Evolutionary conservation across 2,329 filamentous ascomycete species (phyloP).

Genomic region (Arthrobotrys iridis): DNA sequence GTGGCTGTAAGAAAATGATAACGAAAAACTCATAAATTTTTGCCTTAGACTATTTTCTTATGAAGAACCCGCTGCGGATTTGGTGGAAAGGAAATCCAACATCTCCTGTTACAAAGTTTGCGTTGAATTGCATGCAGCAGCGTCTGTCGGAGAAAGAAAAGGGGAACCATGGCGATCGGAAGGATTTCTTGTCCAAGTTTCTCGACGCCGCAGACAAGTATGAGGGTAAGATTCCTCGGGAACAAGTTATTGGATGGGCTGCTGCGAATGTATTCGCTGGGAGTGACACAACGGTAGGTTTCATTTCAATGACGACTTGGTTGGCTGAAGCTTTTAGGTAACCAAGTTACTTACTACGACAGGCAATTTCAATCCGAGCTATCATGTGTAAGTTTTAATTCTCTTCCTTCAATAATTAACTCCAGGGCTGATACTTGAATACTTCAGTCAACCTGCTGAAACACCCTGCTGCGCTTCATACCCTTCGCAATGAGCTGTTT

Average conservation of each 20-base stretch:
- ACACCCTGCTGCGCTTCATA: slow-evolving; percentile 1
- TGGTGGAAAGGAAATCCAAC: slow-evolving; percentile 51
- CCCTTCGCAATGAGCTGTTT: slow-evolving; percentile 11
- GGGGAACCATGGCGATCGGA: slow-evolving; percentile 7
- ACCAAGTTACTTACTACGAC: neutral
- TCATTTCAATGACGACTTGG: too few relatives aligned
- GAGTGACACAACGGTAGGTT: slow-evolving; percentile 61
- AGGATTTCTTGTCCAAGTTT: slow-evolving; percentile 43
- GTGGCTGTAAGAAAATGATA: too few relatives aligned
- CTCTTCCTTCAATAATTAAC: neutral
- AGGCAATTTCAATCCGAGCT: slow-evolving; percentile 39
- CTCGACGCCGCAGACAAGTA: slow-evolving; percentile 41
- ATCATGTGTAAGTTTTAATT: slow-evolving; percentile 31
- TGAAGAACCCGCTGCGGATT: slow-evolving; percentile 38
- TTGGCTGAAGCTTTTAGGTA: too few relatives aligned
- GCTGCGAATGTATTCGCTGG: slow-evolving; percentile 63
- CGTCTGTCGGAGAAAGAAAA: slow-evolving; percentile 27
- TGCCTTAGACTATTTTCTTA: slow-evolving; percentile 31
- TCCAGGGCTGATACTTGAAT: neutral
- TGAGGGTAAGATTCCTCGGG: slow-evolving; percentile 24
- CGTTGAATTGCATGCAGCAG: slow-evolving; percentile 49
- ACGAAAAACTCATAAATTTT: too few relatives aligned
- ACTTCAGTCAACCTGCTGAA: slow-evolving; percentile 16
- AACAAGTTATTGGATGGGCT: slow-evolving; percentile 51
- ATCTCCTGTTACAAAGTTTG: slow-evolving; percentile 27